Base-by-base conservation (phyloP, 352 stramenopile species). In the Globisporangium solare region DNA sequence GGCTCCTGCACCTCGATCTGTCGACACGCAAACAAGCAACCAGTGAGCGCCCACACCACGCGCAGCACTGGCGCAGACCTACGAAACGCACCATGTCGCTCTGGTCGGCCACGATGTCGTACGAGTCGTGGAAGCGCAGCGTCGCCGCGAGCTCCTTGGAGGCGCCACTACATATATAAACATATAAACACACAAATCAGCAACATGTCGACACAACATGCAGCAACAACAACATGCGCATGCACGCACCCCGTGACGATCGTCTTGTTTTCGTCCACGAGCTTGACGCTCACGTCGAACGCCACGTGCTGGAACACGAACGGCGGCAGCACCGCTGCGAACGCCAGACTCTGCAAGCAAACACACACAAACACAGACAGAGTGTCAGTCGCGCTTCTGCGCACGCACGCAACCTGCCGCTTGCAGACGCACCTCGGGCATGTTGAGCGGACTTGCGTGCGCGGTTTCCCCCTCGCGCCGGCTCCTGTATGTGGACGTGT, bases 111-210 rank as follows among this genome's bases (percentile, higher is more conserved):
- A 89, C 79, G 12, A 87, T 59, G 62, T 91, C 81, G 67, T 88
- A 85, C 56, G 81, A 87, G 70, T 89, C 81, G 64, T 88, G 71
- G 67, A 74, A 91, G 39, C 81, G 78, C 54, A 91, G 47, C 0
- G 68, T 85, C 56, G 88, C 73, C 54, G 77, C 66, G 22, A 91
- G 56, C 35, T 58, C 47, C 47, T 77, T 77, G 22, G 56, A 54
- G n/a, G 77, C 48, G 24, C 74, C 80, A 41, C 6, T 27, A 12
- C 5, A 31, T n/a, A 54, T 13, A 51, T 20, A 60, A 10, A 54
- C 7, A 60, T 3, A 47, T 4, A 35, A 8, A 35, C 27, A 35
- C 0, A 35, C 5, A 3, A 10, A 10, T 35, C 31, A 47, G 21
- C 18, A 18, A 14, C 47, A 14, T n/a, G 50, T 45, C 45, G 13